phyloP scores from a whole-genome alignment of 1,139 yeast species.

The Yamadazyma epiphylla region DNA sequence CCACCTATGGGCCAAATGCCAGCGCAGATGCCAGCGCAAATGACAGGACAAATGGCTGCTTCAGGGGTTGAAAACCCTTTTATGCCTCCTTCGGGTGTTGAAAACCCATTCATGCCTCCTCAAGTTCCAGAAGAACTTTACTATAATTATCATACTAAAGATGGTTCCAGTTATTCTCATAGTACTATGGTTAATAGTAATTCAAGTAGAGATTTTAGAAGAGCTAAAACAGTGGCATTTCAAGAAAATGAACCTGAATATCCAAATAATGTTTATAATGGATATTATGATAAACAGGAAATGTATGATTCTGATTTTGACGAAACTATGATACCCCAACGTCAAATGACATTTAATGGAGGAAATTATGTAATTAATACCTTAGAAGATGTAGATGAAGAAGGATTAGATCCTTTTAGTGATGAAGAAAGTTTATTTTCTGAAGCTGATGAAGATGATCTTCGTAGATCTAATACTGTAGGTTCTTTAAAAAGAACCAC shows the following conservation, averaged over 20 bases:
- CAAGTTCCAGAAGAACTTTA: slow-evolving; percentile 10
- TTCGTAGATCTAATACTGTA: slow-evolving; percentile 9
- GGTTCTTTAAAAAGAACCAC: slow-evolving; percentile 19
- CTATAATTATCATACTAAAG: slow-evolving; percentile 5
- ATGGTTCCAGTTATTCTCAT: slow-evolving; percentile 12
- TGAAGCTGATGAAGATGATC: slow-evolving; percentile 38
- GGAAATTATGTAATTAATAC: slow-evolving; percentile 42
- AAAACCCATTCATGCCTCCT: slow-evolving; percentile 11
- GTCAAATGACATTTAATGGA: slow-evolving; percentile 26
- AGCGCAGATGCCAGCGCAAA: neutral
- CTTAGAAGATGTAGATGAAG: slow-evolving; percentile 38
- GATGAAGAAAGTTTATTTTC: slow-evolving; percentile 45
- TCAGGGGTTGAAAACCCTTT: neutral
- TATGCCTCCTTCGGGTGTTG: slow-evolving; percentile 3
- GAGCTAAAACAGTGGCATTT: slow-evolving; percentile 31
- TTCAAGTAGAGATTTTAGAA: slow-evolving; percentile 8
- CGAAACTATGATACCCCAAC: slow-evolving; percentile 20
- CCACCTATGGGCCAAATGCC: neutral
- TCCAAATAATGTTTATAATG: slow-evolving; percentile 28
- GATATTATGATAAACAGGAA: slow-evolving; percentile 18
- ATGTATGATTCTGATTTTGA: slow-evolving; percentile 14
- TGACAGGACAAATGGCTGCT: neutral
- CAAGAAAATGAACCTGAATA: slow-evolving; percentile 34
- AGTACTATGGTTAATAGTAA: slow-evolving; percentile 15
- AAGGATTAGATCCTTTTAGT: slow-evolving; percentile 42